Percentiles rank a stretch among this genome's conserved stretches.
These are phyloP conservation scores for Leishmania turanica DNA, from an alignment of 208 protist species.

Conservation along the genomic window DNA sequence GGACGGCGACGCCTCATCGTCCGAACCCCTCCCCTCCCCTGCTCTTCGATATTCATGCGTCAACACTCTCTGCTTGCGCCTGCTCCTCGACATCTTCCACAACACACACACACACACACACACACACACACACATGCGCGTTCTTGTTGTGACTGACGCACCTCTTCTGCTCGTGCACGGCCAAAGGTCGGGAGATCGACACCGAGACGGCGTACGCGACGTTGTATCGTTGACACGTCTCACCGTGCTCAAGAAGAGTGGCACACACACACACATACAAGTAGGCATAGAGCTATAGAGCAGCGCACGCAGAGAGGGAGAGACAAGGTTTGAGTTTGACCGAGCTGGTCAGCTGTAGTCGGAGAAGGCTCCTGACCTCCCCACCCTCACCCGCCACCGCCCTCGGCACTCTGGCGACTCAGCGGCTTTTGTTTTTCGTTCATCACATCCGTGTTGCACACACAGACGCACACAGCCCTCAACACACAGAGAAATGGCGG, in stretches of 20 bases:
- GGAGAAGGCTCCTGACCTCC: not conserved
- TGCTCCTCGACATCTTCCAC: not conserved
- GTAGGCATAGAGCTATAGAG: not conserved
- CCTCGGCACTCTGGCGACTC: not conserved
- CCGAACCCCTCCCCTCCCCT: not conserved
- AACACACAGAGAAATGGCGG: not conserved
- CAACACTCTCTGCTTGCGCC: not conserved
- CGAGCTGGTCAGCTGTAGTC: constrained; percentile 1
- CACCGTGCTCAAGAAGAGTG: not conserved
- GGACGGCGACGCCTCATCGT: not conserved
- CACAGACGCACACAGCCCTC: not conserved
- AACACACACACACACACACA: not conserved
- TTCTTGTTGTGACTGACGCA: not conserved
- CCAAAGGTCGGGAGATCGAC: not conserved
- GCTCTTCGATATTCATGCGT: not conserved
- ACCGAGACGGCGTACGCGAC: not conserved
- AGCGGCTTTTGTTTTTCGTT: not conserved
- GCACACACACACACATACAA: not conserved
- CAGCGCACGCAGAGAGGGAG: not conserved
- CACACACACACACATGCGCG: not conserved
- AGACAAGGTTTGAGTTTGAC: not conserved
- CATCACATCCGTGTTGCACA: not conserved
- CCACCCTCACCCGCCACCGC: not conserved
- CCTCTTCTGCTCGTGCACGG: not conserved
- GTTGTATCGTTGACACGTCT: not conserved